These are phyloP conservation scores for Ganoderma multipileum DNA, from an alignment of 1,284 basidiomycete species.

Conservation along the genomic window DNA sequence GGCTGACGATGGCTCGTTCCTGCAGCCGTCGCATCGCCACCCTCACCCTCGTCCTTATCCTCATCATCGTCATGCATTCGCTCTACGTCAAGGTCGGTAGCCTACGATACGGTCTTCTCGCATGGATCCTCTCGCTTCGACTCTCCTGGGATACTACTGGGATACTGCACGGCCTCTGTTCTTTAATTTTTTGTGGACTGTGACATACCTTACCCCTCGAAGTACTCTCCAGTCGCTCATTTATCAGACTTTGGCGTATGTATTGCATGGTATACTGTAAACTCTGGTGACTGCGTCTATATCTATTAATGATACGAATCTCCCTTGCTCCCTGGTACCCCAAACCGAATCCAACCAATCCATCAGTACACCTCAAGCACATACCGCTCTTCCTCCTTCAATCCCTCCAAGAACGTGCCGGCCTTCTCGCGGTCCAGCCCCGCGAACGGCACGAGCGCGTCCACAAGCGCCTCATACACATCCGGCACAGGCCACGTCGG, in stretches of 20 bases:
- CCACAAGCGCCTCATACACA: conserved; percentile 91
- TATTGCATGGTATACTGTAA: background rate
- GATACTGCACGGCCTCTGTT: background rate
- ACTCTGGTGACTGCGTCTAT: background rate
- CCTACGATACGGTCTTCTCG: background rate
- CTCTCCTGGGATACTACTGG: background rate
- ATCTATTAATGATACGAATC: background rate
- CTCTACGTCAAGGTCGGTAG: background rate
- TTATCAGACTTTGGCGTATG: background rate
- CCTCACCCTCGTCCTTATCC: background rate
- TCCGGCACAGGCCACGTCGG: conserved; percentile 99
- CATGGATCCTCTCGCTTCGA: background rate
- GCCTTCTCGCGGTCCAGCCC: conserved; percentile 75
- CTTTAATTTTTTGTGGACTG: background rate
- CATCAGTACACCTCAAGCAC: conserved; percentile 82
- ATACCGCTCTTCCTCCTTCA: conserved; percentile 98
- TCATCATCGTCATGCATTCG: background rate
- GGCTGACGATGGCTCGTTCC: background rate
- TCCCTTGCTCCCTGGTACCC: background rate
- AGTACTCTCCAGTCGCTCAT: background rate
- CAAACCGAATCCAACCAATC: background rate
- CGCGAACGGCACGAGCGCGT: conserved; percentile 77
- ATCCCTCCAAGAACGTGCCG: conserved; percentile 84
- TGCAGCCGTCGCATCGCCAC: background rate
- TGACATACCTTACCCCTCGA: background rate